Evolutionary conservation across 192 early-diverging fungal genomes (phyloP), one percentile per base, ranked within the genome.

Genomic region (Radiomyces spectabilis): DNA sequence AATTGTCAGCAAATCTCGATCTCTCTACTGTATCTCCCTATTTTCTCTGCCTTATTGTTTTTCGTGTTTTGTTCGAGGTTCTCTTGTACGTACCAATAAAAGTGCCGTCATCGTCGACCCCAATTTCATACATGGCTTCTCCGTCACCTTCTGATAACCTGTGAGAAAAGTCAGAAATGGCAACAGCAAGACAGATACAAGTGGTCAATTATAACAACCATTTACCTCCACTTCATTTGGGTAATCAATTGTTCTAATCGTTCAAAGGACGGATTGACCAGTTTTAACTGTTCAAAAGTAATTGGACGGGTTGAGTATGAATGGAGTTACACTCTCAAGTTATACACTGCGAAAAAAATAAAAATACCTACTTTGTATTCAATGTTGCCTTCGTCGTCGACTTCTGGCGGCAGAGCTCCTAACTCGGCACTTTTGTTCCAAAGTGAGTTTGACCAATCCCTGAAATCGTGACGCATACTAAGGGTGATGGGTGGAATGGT

Each of bases 61-160:
- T 39, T 39, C 41, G 37, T 54, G 37, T 21, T 16, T 48, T 48
- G 24, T 41, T 26, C 16, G 2, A 12, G 21, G 21, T 7, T 25
- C 31, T 40, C 33, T 16, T 13, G 8, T 34, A 35, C 43, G 30
- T 51, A 61, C 65, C 94, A 4, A 91, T 77, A 52, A 93, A 76
- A 5, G 73, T 76, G 12, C 94, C 94, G 35, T 89, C 72, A 57
- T 97, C 94, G 10, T 78, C 73, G 0, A 97, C 92, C 26, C 93
- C 94, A 7, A 97, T 78, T 51, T 94, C 86, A 60, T 97, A 97
- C 39, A 92, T 72, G 2, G 88, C 87, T 38, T 86, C 84, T 21
- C 94, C 94, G 46, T 84, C 70, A 0, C 94, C 94, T 55, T 97
- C 92, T 10, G 88, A 78, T 33, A 97, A 65, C 47, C 76, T 78